Percentiles rank a stretch among this genome's conserved stretches.
These are phyloP conservation scores for Monilinia fructigena DNA, from an alignment of 2,329 filamentous ascomycete species.

Conservation along the genomic window DNA sequence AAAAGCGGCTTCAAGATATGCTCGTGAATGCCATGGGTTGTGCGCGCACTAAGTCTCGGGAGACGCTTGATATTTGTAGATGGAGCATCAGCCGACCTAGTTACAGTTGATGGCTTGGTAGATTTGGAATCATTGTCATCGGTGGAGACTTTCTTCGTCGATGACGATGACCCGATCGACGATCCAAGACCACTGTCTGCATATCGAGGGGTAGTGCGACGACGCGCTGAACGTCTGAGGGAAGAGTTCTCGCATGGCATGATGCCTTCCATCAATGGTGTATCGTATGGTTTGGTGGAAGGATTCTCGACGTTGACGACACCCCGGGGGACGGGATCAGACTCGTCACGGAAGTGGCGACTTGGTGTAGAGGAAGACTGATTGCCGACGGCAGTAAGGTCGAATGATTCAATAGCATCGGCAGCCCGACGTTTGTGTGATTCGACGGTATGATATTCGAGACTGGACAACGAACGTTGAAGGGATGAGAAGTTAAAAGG, in stretches of 20 bases:
- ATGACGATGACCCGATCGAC: slow-evolving; percentile 64
- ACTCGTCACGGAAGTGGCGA: slow-evolving; percentile 53
- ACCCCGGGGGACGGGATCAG: slow-evolving; percentile 58
- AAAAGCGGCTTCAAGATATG: slow-evolving; percentile 77
- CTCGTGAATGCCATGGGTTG: slow-evolving; percentile 75
- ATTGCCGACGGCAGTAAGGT: slow-evolving; percentile 52
- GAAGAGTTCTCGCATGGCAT: slow-evolving; percentile 46
- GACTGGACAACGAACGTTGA: slow-evolving; percentile 64
- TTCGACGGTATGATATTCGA: slow-evolving; percentile 67
- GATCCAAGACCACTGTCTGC: slow-evolving; percentile 89
- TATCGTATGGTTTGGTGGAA: slow-evolving; percentile 35
- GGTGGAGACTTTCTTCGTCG: slow-evolving; percentile 49
- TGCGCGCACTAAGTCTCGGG: slow-evolving; percentile 64
- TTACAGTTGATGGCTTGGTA: slow-evolving; percentile 56
- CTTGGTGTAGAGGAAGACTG: slow-evolving; percentile 39
- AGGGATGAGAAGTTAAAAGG: slow-evolving; percentile 45
- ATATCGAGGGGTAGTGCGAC: slow-evolving; percentile 58
- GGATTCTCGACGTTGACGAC: slow-evolving; percentile 55
- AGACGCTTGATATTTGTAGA: slow-evolving; percentile 50
- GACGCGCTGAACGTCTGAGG: slow-evolving; percentile 54
- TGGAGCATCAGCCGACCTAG: slow-evolving; percentile 54
- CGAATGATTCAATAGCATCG: slow-evolving; percentile 65
- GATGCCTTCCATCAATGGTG: slow-evolving; percentile 40
- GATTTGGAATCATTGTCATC: slow-evolving; percentile 43
- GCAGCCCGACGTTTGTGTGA: slow-evolving; percentile 68